A percentile compares a stretch with the other conserved stretches of the same genome.
Conservation (phyloP, 164 flowering plant genomes). For the Piper longum region DNA sequence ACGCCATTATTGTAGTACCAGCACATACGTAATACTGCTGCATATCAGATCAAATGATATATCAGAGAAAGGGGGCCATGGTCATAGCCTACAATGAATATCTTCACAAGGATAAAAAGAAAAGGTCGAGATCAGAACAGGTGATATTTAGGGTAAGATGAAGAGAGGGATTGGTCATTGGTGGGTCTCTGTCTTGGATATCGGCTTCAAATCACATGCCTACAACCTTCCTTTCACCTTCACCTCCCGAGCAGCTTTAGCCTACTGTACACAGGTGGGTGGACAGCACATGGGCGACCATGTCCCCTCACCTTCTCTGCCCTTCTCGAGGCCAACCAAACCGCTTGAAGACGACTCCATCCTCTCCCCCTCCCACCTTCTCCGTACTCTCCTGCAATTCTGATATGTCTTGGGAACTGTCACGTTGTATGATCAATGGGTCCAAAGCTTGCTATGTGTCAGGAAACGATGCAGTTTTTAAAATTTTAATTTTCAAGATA, state of each 20-base stretch:
- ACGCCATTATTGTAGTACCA: neutral
- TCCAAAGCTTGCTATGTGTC: neutral
- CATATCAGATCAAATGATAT: neutral
- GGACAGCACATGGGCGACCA: slow-evolving; percentile 7
- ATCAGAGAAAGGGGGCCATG: neutral
- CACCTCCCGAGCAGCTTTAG: neutral
- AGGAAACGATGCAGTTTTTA: no score
- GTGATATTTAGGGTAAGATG: neutral
- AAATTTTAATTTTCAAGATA: neutral
- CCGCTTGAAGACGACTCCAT: neutral
- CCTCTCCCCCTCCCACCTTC: neutral
- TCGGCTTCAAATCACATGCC: slow-evolving; percentile 3
- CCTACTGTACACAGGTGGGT: slow-evolving; percentile 1
- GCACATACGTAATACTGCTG: neutral
- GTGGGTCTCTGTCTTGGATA: neutral
- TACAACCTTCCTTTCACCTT: neutral
- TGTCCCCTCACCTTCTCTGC: neutral
- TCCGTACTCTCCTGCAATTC: neutral
- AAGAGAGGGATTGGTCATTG: neutral
- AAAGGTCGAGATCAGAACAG: neutral
- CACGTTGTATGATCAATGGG: neutral
- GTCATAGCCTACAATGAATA: no score
- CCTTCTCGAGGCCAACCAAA: slow-evolving; percentile 3
- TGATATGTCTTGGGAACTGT: slow-evolving; percentile 2
- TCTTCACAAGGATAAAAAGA: neutral